Evolutionary conservation across 179 eudicot species (phyloP).

Genomic region (Silene noctiflora): DNA sequence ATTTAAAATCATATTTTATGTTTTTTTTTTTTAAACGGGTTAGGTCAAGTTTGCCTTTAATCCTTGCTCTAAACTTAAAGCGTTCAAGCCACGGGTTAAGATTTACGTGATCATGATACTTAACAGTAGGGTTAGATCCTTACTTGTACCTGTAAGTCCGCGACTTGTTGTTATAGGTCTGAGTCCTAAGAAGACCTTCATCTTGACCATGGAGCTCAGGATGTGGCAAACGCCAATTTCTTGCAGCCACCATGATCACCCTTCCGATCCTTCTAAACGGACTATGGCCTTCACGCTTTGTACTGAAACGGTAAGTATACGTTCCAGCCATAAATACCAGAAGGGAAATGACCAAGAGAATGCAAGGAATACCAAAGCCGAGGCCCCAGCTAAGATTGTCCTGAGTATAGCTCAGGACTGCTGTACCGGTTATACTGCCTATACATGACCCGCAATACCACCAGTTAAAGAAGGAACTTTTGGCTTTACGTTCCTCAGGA

Average conservation of each 20-base stretch:
- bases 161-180: slow-evolving; percentile 7
- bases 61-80: too few species aligned
- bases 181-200: slow-evolving; percentile 19
- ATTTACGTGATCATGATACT: too few species aligned
- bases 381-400: slow-evolving; percentile 64
- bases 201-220: slow-evolving; percentile 14
- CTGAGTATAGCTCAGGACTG: slow-evolving; percentile 48
- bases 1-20: too few species aligned
- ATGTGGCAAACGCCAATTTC: slow-evolving; percentile 36
- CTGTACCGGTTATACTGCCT: slow-evolving; percentile 29
- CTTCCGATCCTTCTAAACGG: slow-evolving; percentile 47
- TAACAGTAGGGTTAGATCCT: too few species aligned
- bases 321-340: slow-evolving; percentile 46
- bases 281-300: slow-evolving; percentile 32
- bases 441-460: slow-evolving; percentile 41
- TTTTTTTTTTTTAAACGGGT: too few species aligned
- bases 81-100: too few species aligned
- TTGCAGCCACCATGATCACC: slow-evolving; percentile 45
- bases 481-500: slow-evolving; percentile 45
- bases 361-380: slow-evolving; percentile 67
- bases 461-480: slow-evolving; percentile 79
- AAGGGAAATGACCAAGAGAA: slow-evolving; percentile 43
- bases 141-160: slow-evolving; percentile 39
- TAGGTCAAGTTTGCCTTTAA: neutral
- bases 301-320: slow-evolving; percentile 43